phyloP scores from a whole-genome alignment of 805 yeast genomes.

The Spathaspora sp. region DNA sequence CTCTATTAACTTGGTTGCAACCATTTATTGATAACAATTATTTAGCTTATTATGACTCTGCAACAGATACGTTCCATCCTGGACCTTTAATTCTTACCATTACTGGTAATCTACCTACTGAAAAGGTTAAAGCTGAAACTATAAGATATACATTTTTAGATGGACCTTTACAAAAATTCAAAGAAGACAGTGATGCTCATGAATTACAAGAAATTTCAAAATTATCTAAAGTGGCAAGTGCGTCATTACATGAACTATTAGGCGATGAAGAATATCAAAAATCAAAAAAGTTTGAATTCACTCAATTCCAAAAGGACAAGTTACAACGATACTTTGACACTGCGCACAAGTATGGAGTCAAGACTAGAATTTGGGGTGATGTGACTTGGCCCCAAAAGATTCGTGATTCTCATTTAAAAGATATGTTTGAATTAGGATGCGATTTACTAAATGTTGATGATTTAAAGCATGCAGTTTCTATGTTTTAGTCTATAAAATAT shows the following conservation, averaged over 20 bases:
- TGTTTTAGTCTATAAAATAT: conserved; percentile 7
- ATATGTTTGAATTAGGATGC: conserved; percentile 43
- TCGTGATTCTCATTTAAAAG: conserved; percentile 47
- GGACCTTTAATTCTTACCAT: conserved; percentile 63
- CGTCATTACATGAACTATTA: conserved; percentile 33
- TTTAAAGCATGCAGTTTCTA: conserved; percentile 34
- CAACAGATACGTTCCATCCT: conserved; percentile 24
- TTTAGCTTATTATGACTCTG: conserved; percentile 46
- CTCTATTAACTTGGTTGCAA: conserved; percentile 42
- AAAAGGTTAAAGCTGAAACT: conserved; percentile 19
- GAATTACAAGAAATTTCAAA: conserved; percentile 20
- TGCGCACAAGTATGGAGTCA: conserved; percentile 50
- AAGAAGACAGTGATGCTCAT: conserved; percentile 16
- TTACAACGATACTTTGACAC: conserved; percentile 24
- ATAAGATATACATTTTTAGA: conserved; percentile 46
- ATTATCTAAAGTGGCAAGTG: conserved; percentile 40
- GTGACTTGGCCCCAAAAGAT: conserved; percentile 59
- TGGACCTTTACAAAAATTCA: conserved; percentile 43
- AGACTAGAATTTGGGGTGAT: conserved; percentile 69
- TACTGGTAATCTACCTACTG: conserved; percentile 63
- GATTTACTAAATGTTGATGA: conserved; percentile 67
- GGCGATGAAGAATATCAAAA: conserved; percentile 13
- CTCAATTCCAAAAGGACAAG: conserved; percentile 22
- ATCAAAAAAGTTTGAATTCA: conserved; percentile 20
- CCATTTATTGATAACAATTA: conserved; percentile 47